Conservation (phyloP, 768 basidiomycete species). For the Suillus sp. region DNA sequence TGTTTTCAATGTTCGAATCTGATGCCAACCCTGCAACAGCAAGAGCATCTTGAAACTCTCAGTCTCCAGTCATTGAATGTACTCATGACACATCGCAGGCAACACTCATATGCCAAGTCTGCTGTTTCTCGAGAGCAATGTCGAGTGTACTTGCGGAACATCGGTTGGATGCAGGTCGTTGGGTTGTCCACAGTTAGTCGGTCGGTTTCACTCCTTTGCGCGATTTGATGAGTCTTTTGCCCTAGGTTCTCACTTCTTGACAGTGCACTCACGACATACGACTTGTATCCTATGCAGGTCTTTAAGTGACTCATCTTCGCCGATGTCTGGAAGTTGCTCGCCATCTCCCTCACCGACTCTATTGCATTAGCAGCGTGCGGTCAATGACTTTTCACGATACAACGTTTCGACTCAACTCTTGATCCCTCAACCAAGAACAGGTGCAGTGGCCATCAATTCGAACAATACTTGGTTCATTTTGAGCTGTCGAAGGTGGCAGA, state of each 20-base stretch:
- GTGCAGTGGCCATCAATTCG: too few species aligned
- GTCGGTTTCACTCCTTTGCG: background rate
- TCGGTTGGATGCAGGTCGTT: constrained; percentile 78
- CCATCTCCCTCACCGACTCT: constrained; percentile 45
- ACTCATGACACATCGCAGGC: constrained; percentile 34
- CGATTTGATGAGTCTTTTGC: constrained; percentile 12
- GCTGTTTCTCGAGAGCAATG: constrained; percentile 35
- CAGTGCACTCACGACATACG: constrained; percentile 80
- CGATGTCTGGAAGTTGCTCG: constrained; percentile 61
- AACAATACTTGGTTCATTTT: constrained; percentile 21
- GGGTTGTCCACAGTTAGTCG: constrained; percentile 80
- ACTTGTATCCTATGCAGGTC: constrained; percentile 62
- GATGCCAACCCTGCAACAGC: constrained; percentile 20
- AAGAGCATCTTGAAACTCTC: constrained; percentile 71
- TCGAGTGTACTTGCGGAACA: constrained; percentile 74
- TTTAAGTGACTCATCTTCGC: constrained; percentile 55
- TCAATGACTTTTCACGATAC: constrained; percentile 22
- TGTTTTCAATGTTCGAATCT: constrained; percentile 6
- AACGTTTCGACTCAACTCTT: constrained; percentile 2
- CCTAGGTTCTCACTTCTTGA: constrained; percentile 81
- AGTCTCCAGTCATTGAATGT: constrained; percentile 35
- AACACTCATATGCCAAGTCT: constrained; percentile 36
- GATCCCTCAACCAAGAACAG: too few species aligned
- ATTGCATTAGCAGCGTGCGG: constrained; percentile 3
- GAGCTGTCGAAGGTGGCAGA: constrained; percentile 85